A percentile compares a stretch with the other conserved stretches of the same genome.
phyloP scores from a whole-genome alignment of 1,139 yeast genomes.

The Magnusiomyces paraingens region DNA sequence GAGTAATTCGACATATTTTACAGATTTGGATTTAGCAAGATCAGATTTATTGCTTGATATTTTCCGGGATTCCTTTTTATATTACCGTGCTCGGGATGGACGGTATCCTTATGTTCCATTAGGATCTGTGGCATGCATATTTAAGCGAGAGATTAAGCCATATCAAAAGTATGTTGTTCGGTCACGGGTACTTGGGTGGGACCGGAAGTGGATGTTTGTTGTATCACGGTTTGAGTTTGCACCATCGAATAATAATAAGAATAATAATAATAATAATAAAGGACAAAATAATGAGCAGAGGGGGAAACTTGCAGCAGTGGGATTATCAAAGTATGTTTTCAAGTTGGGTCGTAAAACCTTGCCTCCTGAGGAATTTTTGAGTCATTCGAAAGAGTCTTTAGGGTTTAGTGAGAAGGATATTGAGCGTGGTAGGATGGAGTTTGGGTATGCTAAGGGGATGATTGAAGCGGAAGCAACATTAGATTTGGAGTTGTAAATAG shows the following conservation, averaged over 20 bases:
- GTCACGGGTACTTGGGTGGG: conserved; percentile 74
- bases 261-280: too few relatives aligned
- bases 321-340: conserved; percentile 73
- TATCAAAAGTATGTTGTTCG: conserved; percentile 52
- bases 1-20: conserved; percentile 76
- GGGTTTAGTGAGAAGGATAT: conserved; percentile 53
- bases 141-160: conserved; percentile 66
- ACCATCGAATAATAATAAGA: not conserved
- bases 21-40: conserved; percentile 79
- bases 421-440: conserved; percentile 36
- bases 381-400: conserved; percentile 32
- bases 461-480: conserved; percentile 33
- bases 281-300: conserved; percentile 32
- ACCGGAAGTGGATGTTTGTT: conserved; percentile 76
- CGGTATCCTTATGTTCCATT: conserved; percentile 68
- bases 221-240: conserved; percentile 51
- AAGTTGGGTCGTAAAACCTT: conserved; percentile 69
- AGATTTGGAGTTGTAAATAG: not conserved
- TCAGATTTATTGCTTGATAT: conserved; percentile 51
- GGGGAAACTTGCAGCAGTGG: conserved; percentile 47
- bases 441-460: conserved; percentile 33
- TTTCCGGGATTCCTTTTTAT: conserved; percentile 35
- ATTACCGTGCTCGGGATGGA: conserved; percentile 39
- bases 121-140: conserved; percentile 62
- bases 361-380: conserved; percentile 53